Base-by-base conservation (phyloP, 116 monocot species). In the Papilionanthe hybrid region DNA sequence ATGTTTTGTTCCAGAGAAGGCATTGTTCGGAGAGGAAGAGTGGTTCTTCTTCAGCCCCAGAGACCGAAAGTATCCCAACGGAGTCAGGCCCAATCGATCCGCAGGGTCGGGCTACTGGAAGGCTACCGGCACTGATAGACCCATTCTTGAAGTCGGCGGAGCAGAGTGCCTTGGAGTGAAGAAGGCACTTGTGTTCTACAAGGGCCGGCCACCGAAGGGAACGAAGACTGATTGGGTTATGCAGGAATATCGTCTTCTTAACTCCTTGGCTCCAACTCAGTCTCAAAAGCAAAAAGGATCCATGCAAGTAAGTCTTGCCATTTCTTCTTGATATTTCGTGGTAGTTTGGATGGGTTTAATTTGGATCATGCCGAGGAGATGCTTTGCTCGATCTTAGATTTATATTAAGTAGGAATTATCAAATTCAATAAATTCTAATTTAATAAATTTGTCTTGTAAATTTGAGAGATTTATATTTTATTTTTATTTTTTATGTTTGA, bases 171-270 rank as follows among this genome's bases (percentile, higher is more conserved):
- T 84, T 18, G 84, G 84, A 1, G 80, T 84, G 19, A 84, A 84
- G 77, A 84, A 84, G 76, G 84, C 84, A 10, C 77, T 84, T 28
- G 84, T 80, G 4, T 84, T 84, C 80, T 84, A 84, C 77, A 55
- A 55, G 3, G 84, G 84, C 8, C 65, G 68, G 55, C 75, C 84
- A 5, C 84, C 84, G 18, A 84, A 77, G 29, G 84, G 84, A 7
- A 47, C 30, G 43, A 84, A 84, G 77, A 88, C 88, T 4, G 88
- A 88, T 42, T 88, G 88, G 88, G 73, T 88, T 63, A 88, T 88
- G 88, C 84, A 84, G 17, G 88, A 88, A 32, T 88, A 88, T 60
- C 81, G 84, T 11, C 84, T 88, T 47, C 37, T 77, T 3, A 76
- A 71, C 29, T 27, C 11, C 1, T 8, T 41, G n/a, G 23, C 32